Evolutionary conservation across 2,329 filamentous ascomycete species (phyloP), one percentile per base, ranked within the genome.

Genomic region (Neoarthrinium moseri): DNA sequence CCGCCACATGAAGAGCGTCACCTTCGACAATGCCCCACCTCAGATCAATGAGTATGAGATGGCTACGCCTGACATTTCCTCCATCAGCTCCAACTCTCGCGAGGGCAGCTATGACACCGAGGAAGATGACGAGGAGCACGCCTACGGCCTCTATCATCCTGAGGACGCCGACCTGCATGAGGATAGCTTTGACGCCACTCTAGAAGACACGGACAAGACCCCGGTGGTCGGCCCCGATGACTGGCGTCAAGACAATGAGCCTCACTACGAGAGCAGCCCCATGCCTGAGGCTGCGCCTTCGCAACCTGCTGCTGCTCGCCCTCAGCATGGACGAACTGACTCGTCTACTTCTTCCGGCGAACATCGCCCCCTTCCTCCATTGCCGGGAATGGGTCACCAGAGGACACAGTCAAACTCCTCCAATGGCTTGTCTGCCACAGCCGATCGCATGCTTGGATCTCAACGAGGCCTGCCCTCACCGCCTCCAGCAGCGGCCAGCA

Each of bases 41-140:
- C 89, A 95, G 63, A 80, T 99, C 59, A 96, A 97, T 63, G 94
- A 99, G 69, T 99, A 97, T 65, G 94, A 97, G 69, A 91, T 96
- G 87, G 88, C 90, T 26, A 99, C 94, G 2, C 94, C 94, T 10
- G 94, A 96, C 61, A 81, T 95, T n/a, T 96, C 92, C 2, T 95
- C 91, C 0, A 77, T 95, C 20, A 89, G 89, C 21, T 92, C 89
- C 39, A 91, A 87, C 56, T 97, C 92, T 11, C 86, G 92, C 7
- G 90, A 96, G 60, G 90, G 91, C 33, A 97, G 92, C 70, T 96
- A 89, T 64, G 91, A 96, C 51, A 92, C 89, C 0, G 83, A 88
- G 24, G 86, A 89, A 11, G 83, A 87, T 21, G 86, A 91, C 35
- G 75, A 83, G 35, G 87, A 75, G 34, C 71, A 73, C 17, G 69